A percentile compares a stretch with the other conserved stretches of the same genome.
These are phyloP conservation scores for Mycena epipterygia DNA, from an alignment of 768 basidiomycete species.

Conservation along the genomic window DNA sequence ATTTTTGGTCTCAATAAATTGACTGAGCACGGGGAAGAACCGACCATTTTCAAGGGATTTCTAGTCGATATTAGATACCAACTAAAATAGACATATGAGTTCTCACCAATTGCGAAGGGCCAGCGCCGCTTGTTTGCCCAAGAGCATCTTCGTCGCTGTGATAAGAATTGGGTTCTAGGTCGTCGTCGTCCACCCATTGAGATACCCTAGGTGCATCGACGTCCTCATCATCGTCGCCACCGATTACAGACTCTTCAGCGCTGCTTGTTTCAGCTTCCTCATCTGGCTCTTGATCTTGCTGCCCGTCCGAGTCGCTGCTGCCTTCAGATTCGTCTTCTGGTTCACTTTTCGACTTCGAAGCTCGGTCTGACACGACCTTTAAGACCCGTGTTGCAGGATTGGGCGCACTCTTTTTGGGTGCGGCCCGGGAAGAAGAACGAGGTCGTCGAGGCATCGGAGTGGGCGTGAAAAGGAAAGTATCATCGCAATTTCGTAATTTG, in stretches of 20 bases:
- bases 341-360: not conserved
- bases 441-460: constrained; percentile 54
- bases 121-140: constrained; percentile 45
- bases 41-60: constrained; percentile 29
- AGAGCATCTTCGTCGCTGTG: constrained; percentile 52
- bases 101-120: constrained; percentile 47
- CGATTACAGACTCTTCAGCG: constrained; percentile 34
- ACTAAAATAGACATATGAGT: not conserved
- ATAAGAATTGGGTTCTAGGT: constrained; percentile 44
- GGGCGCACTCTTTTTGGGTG: constrained; percentile 17
- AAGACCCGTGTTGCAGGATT: not conserved
- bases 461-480: not conserved
- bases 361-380: not conserved
- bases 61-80: not conserved
- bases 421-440: constrained; percentile 48
- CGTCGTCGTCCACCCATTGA: constrained; percentile 72
- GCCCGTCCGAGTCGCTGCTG: constrained; percentile 4
- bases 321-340: not conserved
- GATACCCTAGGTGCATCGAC: constrained; percentile 69
- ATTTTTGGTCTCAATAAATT: not conserved
- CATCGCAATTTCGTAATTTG: no score
- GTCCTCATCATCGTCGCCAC: constrained; percentile 52
- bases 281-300: constrained; percentile 27
- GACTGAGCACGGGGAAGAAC: not conserved
- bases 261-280: constrained; percentile 43